A percentile compares a stretch with the other conserved stretches of the same genome.
Conservation (phyloP, 169 alveolate species). For the Condylostoma magnum region DNA sequence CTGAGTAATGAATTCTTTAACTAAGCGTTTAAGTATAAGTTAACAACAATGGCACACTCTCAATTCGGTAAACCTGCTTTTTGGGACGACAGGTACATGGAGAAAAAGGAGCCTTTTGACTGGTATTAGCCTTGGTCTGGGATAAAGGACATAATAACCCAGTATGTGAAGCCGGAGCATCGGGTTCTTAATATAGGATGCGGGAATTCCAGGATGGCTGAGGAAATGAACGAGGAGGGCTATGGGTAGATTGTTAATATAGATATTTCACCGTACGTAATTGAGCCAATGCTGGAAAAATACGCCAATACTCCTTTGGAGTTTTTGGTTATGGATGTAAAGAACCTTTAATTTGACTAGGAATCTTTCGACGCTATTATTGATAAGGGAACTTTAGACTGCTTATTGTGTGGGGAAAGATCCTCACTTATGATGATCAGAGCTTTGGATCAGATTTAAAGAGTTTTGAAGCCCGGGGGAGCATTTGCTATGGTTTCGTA, state of each 20-base stretch:
- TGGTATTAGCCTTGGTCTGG: conserved; percentile 91
- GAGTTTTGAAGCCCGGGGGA: conserved; percentile 28
- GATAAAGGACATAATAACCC: conserved; percentile 78
- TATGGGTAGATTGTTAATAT: conserved; percentile 77
- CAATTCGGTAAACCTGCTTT: conserved; percentile 81
- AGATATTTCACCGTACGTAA: conserved; percentile 66
- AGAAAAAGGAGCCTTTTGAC: conserved; percentile 92
- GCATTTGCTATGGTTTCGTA: not conserved
- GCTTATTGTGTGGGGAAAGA: conserved; percentile 89
- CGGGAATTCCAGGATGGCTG: conserved; percentile 90
- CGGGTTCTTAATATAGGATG: conserved; percentile 84
- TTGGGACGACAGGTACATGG: conserved; percentile 93
- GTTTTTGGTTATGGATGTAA: conserved; percentile 76
- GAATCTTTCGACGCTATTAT: conserved; percentile 81
- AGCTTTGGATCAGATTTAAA: conserved; percentile 1
- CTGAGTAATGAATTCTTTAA: not conserved
- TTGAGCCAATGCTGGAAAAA: conserved; percentile 48
- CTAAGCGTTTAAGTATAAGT: no score
- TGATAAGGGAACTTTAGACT: conserved; percentile 90
- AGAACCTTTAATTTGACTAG: conserved; percentile 75
- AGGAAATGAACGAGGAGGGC: conserved; percentile 91
- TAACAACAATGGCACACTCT: no score
- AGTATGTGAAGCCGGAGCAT: conserved; percentile 69
- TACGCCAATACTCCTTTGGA: conserved; percentile 53
- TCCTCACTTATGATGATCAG: conserved; percentile 41